Evolutionary conservation across 2,329 filamentous ascomycete genomes (phyloP).

Genomic region (Cladosporium sp.): DNA sequence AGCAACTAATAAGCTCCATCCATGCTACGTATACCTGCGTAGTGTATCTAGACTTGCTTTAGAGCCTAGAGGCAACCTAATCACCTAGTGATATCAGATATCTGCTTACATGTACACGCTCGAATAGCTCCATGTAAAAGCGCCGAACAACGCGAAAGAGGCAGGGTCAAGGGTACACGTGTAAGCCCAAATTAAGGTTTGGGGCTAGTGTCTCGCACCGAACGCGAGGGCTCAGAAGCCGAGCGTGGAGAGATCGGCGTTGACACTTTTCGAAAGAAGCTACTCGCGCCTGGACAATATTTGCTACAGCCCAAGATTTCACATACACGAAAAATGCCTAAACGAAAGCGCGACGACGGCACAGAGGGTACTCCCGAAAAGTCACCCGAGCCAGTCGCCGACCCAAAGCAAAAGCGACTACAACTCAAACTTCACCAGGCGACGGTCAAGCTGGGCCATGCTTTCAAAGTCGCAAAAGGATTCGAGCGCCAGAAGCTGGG

Average conservation of each 20-base stretch:
- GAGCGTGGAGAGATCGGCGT: constrained; percentile 12
- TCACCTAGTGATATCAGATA: too few relatives aligned
- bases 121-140: too few relatives aligned
- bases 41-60: too few relatives aligned
- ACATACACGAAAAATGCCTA: constrained; percentile 29
- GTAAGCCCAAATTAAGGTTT: neutral
- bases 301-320: neutral
- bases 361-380: constrained; percentile 22
- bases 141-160: too few relatives aligned
- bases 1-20: too few relatives aligned
- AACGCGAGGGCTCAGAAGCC: neutral
- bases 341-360: constrained; percentile 35
- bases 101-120: too few relatives aligned
- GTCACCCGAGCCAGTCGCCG: constrained; percentile 22
- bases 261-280: constrained; percentile 16
- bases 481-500: constrained; percentile 76
- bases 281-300: constrained; percentile 7
- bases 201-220: constrained; percentile 3
- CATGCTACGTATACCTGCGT: too few relatives aligned
- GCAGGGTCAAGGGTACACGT: too few relatives aligned
- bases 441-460: constrained; percentile 63
- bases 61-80: too few relatives aligned
- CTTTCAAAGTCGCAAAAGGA: constrained; percentile 71
- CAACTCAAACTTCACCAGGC: constrained; percentile 56
- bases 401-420: constrained; percentile 46